Base-by-base conservation (phyloP, 2,329 filamentous ascomycete genomes). In the Corynespora cassiicola region DNA sequence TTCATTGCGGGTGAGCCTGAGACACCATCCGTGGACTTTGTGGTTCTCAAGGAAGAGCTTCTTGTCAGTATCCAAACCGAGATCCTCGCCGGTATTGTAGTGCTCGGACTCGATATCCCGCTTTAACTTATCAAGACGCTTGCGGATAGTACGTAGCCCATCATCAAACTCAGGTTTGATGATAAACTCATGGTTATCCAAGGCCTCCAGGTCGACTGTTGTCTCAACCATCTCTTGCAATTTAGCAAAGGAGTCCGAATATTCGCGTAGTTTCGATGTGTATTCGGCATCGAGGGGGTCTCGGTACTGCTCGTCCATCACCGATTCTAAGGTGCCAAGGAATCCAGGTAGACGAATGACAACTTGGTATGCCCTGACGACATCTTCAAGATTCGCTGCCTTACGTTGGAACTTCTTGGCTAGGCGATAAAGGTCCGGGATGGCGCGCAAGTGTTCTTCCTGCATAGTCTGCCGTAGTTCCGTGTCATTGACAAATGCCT, bases 91-190 rank as follows among this genome's bases (percentile, higher is more conserved):
- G 1, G 90, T 88, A 19, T 81, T 78, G 33, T 77, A 75, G 58
- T 95, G 94, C 65, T 97, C 92, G 20, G 78, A 77, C 33, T 91
- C 81, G 82, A 99, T 96, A 37, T 91, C 86, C 27, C 83, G 76
- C 48, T 86, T 85, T 18, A 96, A 74, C 61, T 86, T 89, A 62
- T 97, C 92, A 2, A 99, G 82, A 64, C 92, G 94, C 72, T 88
- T 91, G 35, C 89, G 84, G 54, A 99, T 95, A n/a, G 88, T 83
- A 12, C 87, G 84, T 23, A 99, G 76, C 37, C 85, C 81, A 42
- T 96, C 90, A 59, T 99, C 94, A 50, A 96, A 99, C 62, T 99
- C 94, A 1, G 95, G 88, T 71, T 97, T 99, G 79, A 99, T 99
- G 58, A 96, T 92, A 71, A 95, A 99, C 65, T 99, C 94, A 62